Conservation (phyloP, 441 rosid species). For the Jatropha multifida region DNA sequence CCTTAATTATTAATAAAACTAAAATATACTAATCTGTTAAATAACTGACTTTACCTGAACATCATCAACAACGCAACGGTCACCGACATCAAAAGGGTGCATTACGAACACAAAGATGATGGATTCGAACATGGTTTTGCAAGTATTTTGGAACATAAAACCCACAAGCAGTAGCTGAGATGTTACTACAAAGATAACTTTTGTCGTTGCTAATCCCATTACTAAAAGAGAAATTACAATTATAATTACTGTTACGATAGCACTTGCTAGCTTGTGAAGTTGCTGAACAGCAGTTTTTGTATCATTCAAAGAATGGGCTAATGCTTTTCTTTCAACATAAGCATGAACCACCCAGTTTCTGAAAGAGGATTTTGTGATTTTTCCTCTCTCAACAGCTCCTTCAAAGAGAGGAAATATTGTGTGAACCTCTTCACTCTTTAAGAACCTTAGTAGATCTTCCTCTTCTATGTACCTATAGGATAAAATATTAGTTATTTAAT, state of each 20-base stretch:
- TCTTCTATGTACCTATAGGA: constrained; percentile 35
- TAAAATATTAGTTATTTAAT: constrained; percentile 8
- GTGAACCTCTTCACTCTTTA: constrained; percentile 34
- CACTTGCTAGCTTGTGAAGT: constrained; percentile 45
- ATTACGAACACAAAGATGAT: constrained; percentile 45
- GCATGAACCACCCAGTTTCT: constrained; percentile 54
- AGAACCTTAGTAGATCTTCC: constrained; percentile 39
- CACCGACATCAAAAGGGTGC: constrained; percentile 59
- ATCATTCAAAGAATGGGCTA: constrained; percentile 46
- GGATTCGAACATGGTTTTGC: constrained; percentile 48
- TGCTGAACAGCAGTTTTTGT: constrained; percentile 49
- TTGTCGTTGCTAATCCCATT: constrained; percentile 41
- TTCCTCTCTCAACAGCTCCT: constrained; percentile 42
- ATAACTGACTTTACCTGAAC: constrained; percentile 30
- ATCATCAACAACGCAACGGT: constrained; percentile 56
- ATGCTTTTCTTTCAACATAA: constrained; percentile 41
- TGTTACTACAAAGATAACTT: constrained; percentile 34
- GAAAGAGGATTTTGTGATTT: constrained; percentile 36
- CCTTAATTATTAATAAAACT: background rate
- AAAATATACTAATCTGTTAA: background rate
- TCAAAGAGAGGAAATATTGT: constrained; percentile 44
- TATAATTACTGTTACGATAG: constrained; percentile 31
- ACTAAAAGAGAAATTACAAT: constrained; percentile 40
- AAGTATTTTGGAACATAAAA: constrained; percentile 49
- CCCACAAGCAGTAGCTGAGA: constrained; percentile 44